Evolutionary conservation across 2,329 filamentous ascomycete species (phyloP), one percentile per base, ranked within the genome.

Genomic region (Alternaria conjuncta): DNA sequence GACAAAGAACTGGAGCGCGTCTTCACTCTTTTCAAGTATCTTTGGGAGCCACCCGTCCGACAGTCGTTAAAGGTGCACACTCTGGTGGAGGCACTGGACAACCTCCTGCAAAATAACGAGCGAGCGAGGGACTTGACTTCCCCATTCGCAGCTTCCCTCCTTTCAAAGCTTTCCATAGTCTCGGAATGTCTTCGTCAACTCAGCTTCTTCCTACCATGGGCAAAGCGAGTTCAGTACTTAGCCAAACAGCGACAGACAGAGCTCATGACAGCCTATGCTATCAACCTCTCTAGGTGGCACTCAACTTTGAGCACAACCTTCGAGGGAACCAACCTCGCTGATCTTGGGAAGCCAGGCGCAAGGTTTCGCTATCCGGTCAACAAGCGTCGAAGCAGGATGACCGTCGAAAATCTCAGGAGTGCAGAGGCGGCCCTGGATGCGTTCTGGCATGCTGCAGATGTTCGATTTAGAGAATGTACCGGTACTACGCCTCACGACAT

Each of bases 341-440:
- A 55, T 7, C 25, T 55, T 2, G 53, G 25, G 2, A 55, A 55
- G n/a, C 53, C 41, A n/a, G 53, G 23, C 25, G 21, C 53, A 28
- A 60, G 51, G 11, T 64, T 64, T 6, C 60, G 60, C 36, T 88
- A 82, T 80, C 86, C 82, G 57, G 79, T 79, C 6, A 78, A 83
- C 2, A 86, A 85, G 66, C 82, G 78, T 7, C 80, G 80, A 2
- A 86, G 78, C 2, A 78, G 77, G 45, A 79, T 81, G 7, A 87
- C 15, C 46, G 9, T 51, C 23, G 15, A 83, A 0, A 77, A 81
- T 44, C 51, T 36, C 9, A 30, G 55, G 13, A 11, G 28, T 11
- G 85, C 86, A 0, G 86, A 89, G 71, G 30, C 50, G 0, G 77
- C 80, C 12, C 75, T 88, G 9, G 84, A 86, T 64, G 60, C 50